A percentile compares a stretch with the other conserved stretches of the same genome.
These are phyloP conservation scores for Brachypodium distachyon DNA, from an alignment of 202 grass and related monocot species.

Conservation along the genomic window DNA sequence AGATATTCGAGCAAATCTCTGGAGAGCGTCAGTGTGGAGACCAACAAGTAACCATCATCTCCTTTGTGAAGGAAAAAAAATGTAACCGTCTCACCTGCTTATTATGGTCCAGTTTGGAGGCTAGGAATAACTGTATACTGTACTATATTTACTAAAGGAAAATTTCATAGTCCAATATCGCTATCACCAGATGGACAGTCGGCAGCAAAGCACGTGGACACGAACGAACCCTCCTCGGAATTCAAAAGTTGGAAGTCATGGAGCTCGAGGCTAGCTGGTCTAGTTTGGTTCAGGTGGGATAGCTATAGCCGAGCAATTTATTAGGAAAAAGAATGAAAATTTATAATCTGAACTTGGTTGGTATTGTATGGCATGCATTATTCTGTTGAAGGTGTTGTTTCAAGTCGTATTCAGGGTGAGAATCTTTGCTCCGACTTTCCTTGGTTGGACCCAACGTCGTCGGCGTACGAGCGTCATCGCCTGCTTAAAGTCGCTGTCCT, in stretches of 20 bases:
- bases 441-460: too few relatives aligned
- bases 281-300: background rate
- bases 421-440: too few relatives aligned
- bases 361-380: too few relatives aligned
- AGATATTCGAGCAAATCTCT: background rate
- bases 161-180: background rate
- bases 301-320: background rate
- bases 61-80: too few relatives aligned
- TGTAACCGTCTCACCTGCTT: too few relatives aligned
- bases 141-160: background rate
- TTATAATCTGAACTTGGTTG: too few relatives aligned
- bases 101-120: background rate
- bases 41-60: background rate
- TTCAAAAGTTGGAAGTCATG: background rate
- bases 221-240: background rate
- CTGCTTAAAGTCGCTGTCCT: too few relatives aligned
- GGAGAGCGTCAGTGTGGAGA: background rate
- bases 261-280: background rate
- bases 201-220: background rate
- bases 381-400: too few relatives aligned
- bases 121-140: background rate
- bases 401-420: too few relatives aligned
- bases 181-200: background rate
- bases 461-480: too few relatives aligned
- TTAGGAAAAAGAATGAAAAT: too few relatives aligned